These are phyloP conservation scores for Mycena capillaripes DNA, from an alignment of 768 basidiomycete genomes.

Conservation along the genomic window DNA sequence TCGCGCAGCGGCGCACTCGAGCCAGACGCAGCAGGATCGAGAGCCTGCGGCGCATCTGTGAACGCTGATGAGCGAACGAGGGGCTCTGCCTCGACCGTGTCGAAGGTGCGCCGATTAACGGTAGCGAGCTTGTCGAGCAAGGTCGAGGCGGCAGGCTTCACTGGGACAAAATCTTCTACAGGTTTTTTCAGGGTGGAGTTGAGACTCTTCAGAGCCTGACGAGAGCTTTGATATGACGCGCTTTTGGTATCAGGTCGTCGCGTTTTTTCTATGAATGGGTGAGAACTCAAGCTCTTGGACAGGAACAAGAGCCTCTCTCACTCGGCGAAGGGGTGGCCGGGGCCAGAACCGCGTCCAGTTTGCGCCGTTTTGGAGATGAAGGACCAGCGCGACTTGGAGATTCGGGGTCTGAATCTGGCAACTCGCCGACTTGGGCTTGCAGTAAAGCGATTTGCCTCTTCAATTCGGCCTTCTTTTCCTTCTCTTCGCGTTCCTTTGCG, in stretches of 20 bases:
- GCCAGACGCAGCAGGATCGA: conserved; percentile 17
- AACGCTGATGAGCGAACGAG: conserved; percentile 51
- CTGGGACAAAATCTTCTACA: conserved; percentile 16
- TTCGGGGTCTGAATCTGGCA: conserved; percentile 38
- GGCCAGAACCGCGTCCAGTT: conserved; percentile 50
- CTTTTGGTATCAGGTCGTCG: conserved; percentile 21
- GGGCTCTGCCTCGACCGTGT: conserved; percentile 25
- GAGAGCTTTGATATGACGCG: conserved; percentile 19
- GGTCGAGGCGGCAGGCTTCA: conserved; percentile 61
- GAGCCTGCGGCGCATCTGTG: conserved; percentile 49
- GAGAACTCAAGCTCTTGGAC: conserved; percentile 48
- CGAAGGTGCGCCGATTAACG: conserved; percentile 13
- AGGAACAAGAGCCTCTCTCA: conserved; percentile 47
- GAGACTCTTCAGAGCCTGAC: conserved; percentile 20
- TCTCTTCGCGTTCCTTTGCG: conserved; percentile 45
- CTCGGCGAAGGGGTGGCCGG: conserved; percentile 80
- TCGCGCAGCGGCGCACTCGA: conserved; percentile 57
- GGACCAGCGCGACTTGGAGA: conserved; percentile 29
- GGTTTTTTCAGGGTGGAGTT: conserved; percentile 12
- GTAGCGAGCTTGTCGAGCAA: conserved; percentile 31
- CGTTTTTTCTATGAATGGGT: conserved; percentile 32
- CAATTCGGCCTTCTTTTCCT: conserved; percentile 52
- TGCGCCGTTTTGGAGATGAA: conserved; percentile 56
- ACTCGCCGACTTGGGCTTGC: conserved; percentile 55
- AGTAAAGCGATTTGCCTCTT: conserved; percentile 57